phyloP scores from a whole-genome alignment of 768 basidiomycete species.

The Mycena alexandri region DNA sequence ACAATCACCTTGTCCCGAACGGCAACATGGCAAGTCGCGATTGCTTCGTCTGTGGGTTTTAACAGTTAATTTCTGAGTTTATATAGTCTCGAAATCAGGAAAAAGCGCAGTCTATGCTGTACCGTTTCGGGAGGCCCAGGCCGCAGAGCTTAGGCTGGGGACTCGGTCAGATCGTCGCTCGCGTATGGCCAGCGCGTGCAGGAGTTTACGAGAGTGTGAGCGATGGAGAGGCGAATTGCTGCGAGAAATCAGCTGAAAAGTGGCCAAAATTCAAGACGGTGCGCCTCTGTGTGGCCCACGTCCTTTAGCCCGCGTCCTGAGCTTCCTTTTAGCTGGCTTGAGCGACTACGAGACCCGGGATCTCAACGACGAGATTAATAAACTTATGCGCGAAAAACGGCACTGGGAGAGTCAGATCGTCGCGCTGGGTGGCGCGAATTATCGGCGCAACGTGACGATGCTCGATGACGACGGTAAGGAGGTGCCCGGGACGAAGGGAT shows the following conservation, averaged over 20 bases:
- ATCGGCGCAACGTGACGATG: slow-evolving; percentile 93
- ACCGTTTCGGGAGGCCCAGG: slow-evolving; percentile 98
- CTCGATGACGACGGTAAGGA: slow-evolving; percentile 95
- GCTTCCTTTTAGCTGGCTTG: slow-evolving; percentile 74
- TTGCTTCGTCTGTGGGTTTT: neutral
- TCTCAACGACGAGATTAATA: slow-evolving; percentile 98
- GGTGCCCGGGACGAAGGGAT: slow-evolving; percentile 96
- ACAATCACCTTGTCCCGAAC: slow-evolving; percentile 2
- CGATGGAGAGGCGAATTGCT: slow-evolving; percentile 96
- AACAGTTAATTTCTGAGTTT: neutral
- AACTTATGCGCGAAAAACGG: slow-evolving; percentile 91
- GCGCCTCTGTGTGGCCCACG: slow-evolving; percentile 44
- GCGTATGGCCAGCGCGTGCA: slow-evolving; percentile 91
- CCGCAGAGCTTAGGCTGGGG: slow-evolving; percentile 93
- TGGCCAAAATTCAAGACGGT: slow-evolving; percentile 98
- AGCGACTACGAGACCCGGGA: slow-evolving; percentile 97
- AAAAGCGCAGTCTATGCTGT: slow-evolving; percentile 95
- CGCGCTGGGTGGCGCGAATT: slow-evolving; percentile 94
- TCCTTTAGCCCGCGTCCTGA: neutral
- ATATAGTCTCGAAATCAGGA: slow-evolving; percentile 95
- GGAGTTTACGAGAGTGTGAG: slow-evolving; percentile 93
- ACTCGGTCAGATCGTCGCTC: slow-evolving; percentile 87
- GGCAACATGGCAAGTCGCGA: slow-evolving; percentile 8
- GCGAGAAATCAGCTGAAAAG: slow-evolving; percentile 94
- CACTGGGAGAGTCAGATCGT: slow-evolving; percentile 99